A percentile compares a stretch with the other conserved stretches of the same genome.
phyloP scores from a whole-genome alignment of 1,284 basidiomycete genomes.

The Irpex lacteus region DNA sequence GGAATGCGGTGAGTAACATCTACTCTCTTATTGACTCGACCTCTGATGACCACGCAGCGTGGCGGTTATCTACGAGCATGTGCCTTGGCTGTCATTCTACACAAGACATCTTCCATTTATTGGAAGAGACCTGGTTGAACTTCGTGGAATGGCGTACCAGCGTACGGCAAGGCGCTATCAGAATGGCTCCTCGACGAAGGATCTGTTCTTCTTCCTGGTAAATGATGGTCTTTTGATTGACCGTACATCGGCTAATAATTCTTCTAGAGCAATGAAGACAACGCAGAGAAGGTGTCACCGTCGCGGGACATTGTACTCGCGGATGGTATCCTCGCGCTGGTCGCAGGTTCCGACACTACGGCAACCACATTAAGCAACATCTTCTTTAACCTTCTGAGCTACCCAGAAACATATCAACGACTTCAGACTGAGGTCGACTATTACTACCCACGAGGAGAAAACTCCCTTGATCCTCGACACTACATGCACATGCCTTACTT shows the following conservation, averaged over 20 bases:
- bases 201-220: constrained; percentile 8
- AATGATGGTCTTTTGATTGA: not conserved
- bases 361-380: constrained; percentile 19
- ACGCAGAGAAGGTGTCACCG: not conserved
- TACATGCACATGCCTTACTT: constrained; percentile 27
- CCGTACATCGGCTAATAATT: not conserved
- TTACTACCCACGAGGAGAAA: constrained; percentile 23
- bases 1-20: constrained; percentile 8
- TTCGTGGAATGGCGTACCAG: constrained; percentile 33
- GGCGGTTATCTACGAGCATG: constrained; percentile 27
- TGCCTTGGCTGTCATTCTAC: constrained; percentile 41
- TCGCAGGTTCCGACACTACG: constrained; percentile 33
- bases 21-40: not conserved
- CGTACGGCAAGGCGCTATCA: constrained; percentile 26
- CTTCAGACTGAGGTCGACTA: constrained; percentile 28
- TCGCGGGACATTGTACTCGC: constrained; percentile 1
- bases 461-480: constrained; percentile 21
- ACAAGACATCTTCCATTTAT: constrained; percentile 28
- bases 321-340: constrained; percentile 13
- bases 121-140: constrained; percentile 26
- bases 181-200: constrained; percentile 28
- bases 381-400: constrained; percentile 21
- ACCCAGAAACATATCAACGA: constrained; percentile 20
- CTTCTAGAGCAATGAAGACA: not conserved
- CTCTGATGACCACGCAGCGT: not conserved